Base-by-base conservation (phyloP, 2,329 filamentous ascomycete species). In the Colletotrichum truncatum region DNA sequence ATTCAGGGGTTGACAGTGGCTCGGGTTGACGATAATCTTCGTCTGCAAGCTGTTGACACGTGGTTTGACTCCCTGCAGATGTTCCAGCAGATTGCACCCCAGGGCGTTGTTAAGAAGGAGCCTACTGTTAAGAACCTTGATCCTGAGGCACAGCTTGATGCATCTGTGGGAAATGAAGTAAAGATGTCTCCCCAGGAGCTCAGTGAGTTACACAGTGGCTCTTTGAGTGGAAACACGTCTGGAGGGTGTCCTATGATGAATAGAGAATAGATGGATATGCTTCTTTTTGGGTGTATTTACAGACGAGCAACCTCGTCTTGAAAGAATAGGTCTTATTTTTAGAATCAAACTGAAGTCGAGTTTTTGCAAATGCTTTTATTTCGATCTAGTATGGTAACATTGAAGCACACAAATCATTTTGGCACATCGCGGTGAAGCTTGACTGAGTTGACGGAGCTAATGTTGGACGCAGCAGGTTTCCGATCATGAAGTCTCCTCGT, bases 41-140 rank as follows among this genome's bases (percentile, higher is more conserved):
- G 87, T 64, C 75, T 91, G 3, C 81, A 86, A 68, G 80, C 78
- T 16, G 80, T 91, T 4, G 86, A 90, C 66, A 88, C 87, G 0
- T 91, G 87, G 83, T 90, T 89, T 69, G 89, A 91, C 70, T 87
- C 89, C 0, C 76, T 89, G 72, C 84, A 88, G 39, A 89, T 91
- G 87, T 91, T 91, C 72, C 80, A 87, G 5, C 88, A 91, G 77
- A 90, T 91, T 14, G 66, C 62, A 0, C 62, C 62, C 6, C 45
- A 62, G 3, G 62, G 62, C 9, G 62, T 65, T 3, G 62, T 62
- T 1, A 65, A 36, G 12, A 65, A 65, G 16, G 62, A 65, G 9
- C 18, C 62, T 6, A 48, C 43, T n/a, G 38, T 23, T 5, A 32
- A 53, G 3, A 45, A 34, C 14, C 26, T 46, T 6, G 57, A 52